Percentiles rank a stretch among this genome's conserved stretches.
Conservation (phyloP, 257 asterid species). For the Sherardia arvensis region DNA sequence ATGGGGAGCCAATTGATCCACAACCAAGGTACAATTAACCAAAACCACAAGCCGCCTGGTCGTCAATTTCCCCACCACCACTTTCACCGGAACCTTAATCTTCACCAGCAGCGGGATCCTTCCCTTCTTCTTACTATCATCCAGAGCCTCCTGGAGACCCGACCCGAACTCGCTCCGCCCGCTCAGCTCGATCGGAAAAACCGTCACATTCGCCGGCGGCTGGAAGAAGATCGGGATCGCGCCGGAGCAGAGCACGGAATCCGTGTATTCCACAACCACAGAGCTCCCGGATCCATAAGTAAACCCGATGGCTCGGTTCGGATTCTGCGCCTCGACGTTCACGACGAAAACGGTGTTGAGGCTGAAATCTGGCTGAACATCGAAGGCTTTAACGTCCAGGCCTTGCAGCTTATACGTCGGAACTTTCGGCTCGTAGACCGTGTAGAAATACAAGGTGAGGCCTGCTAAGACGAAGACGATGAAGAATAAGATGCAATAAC, state of each 20-base stretch:
- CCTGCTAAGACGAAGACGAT: slow-evolving; percentile 14
- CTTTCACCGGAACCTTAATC: slow-evolving; percentile 27
- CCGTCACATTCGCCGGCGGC: slow-evolving; percentile 26
- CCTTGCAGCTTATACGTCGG: slow-evolving; percentile 31
- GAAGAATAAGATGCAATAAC: slow-evolving; percentile 31
- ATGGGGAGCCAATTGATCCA: slow-evolving; percentile 30
- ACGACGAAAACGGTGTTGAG: slow-evolving; percentile 23
- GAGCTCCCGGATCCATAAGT: slow-evolving; percentile 27
- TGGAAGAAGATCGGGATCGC: slow-evolving; percentile 41
- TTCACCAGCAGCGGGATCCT: slow-evolving; percentile 37
- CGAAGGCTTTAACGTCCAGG: slow-evolving; percentile 31
- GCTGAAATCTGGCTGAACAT: slow-evolving; percentile 30
- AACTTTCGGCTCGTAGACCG: slow-evolving; percentile 20
- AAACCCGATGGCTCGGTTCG: slow-evolving; percentile 31
- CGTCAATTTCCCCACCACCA: slow-evolving; percentile 7
- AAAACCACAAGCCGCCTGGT: slow-evolving; percentile 16
- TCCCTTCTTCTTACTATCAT: slow-evolving; percentile 13
- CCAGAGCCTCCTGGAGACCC: slow-evolving; percentile 21
- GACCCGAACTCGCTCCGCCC: slow-evolving; percentile 33
- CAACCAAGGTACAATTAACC: slow-evolving; percentile 24
- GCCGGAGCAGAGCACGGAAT: slow-evolving; percentile 30
- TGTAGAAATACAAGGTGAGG: slow-evolving; percentile 14
- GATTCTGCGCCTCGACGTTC: slow-evolving; percentile 34
- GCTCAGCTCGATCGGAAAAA: slow-evolving; percentile 22
- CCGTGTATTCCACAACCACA: slow-evolving; percentile 18